These are phyloP conservation scores for Phytophthora sojae DNA, from an alignment of 352 stramenopile species.

Conservation along the genomic window DNA sequence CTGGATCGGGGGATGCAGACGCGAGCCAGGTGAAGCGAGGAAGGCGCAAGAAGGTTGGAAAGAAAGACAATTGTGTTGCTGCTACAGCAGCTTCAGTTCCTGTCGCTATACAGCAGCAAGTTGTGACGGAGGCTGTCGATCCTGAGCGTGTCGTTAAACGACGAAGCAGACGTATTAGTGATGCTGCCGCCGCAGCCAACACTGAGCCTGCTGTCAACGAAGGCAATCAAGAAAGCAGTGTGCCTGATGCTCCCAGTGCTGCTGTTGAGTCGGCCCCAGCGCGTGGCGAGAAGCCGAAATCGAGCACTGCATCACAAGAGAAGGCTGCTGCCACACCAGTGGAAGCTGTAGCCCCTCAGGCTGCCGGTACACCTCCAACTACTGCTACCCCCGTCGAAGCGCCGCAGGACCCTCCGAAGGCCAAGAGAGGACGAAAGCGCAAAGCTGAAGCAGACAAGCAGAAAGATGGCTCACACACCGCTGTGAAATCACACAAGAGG, in stretches of 20 bases:
- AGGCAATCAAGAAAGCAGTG: background rate
- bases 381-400: no score
- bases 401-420: background rate
- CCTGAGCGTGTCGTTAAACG: background rate
- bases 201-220: background rate
- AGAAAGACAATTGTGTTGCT: background rate
- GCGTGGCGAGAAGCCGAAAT: background rate
- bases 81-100: background rate
- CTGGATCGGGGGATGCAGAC: no score
- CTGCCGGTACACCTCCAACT: background rate
- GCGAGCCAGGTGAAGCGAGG: background rate
- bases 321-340: background rate
- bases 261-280: background rate
- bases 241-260: background rate
- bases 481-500: conserved; percentile 21
- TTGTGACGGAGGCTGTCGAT: background rate
- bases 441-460: background rate
- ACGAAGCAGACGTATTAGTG: background rate
- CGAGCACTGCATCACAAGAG: background rate
- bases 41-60: background rate
- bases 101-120: background rate
- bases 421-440: conserved; percentile 17
- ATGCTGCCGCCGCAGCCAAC: background rate
- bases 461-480: background rate
- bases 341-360: background rate